phyloP scores from a whole-genome alignment of 108 stramenopile genomes.

The Chaetoceros tenuissimus region DNA sequence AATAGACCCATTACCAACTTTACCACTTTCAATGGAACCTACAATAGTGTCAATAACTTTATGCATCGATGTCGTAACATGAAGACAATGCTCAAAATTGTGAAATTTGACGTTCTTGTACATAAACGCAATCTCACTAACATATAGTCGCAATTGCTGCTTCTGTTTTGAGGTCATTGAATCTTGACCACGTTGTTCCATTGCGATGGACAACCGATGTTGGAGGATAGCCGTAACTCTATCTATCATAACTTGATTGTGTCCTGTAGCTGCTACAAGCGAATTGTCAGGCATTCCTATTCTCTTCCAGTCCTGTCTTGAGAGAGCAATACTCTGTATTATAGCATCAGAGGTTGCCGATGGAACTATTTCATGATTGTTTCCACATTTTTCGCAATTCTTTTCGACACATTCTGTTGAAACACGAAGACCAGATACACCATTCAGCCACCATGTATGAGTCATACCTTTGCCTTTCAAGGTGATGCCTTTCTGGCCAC shows the following conservation, averaged over 20 bases:
- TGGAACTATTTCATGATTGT: background rate
- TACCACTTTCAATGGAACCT: constrained; percentile 3
- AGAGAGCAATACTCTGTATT: background rate
- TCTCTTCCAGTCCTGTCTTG: background rate
- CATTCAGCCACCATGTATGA: constrained; percentile 17
- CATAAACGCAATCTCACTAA: constrained; percentile 16
- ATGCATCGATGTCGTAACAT: constrained; percentile 38
- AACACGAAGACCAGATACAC: background rate
- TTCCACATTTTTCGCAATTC: too few species aligned
- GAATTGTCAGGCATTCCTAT: background rate
- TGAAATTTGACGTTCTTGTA: constrained; percentile 51
- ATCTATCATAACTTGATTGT: background rate
- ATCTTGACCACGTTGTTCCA: background rate
- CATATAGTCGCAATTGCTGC: constrained; percentile 20
- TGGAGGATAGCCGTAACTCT: background rate
- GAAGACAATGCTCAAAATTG: constrained; percentile 52
- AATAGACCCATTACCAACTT: background rate
- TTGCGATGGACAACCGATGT: background rate
- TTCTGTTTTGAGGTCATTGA: background rate
- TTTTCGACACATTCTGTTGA: too few species aligned
- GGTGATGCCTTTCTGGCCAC: constrained; percentile 13
- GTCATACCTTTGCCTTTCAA: constrained; percentile 30
- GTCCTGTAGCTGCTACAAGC: background rate
- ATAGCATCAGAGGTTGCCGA: background rate
- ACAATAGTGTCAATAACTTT: constrained; percentile 19